These are phyloP conservation scores for Mallotus repandus DNA, from an alignment of 441 rosid species.

Conservation along the genomic window DNA sequence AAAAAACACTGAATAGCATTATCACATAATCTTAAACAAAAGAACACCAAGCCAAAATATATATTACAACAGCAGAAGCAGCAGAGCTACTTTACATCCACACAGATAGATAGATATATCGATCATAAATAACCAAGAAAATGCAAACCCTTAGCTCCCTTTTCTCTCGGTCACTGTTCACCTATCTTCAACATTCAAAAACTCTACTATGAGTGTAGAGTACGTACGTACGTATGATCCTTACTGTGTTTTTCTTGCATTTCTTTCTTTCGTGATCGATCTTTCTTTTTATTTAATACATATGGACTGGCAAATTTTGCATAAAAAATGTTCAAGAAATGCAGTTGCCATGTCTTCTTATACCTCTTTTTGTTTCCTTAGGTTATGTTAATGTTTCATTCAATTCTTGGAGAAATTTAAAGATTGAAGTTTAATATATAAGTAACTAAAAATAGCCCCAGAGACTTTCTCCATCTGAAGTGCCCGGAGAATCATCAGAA, in stretches of 20 bases:
- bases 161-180: neutral
- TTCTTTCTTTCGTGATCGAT: neutral
- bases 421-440: neutral
- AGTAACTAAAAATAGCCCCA: conserved; percentile 55
- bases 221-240: neutral
- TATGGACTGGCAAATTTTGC: neutral
- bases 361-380: neutral
- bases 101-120: neutral
- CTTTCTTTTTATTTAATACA: neutral
- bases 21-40: neutral
- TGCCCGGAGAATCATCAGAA: conserved; percentile 60
- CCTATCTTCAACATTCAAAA: neutral
- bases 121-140: neutral
- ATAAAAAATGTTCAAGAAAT: neutral
- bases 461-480: conserved; percentile 55
- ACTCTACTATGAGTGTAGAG: neutral
- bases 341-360: conserved; percentile 9
- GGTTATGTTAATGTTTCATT: neutral
- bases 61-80: neutral
- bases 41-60: conserved; percentile 13
- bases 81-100: neutral
- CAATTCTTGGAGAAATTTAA: neutral
- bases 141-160: conserved; percentile 5
- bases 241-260: neutral
- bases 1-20: neutral